Evolutionary conservation across 129 eudicot genomes (phyloP).

Genomic region (Gnaphalium uliginosum): DNA sequence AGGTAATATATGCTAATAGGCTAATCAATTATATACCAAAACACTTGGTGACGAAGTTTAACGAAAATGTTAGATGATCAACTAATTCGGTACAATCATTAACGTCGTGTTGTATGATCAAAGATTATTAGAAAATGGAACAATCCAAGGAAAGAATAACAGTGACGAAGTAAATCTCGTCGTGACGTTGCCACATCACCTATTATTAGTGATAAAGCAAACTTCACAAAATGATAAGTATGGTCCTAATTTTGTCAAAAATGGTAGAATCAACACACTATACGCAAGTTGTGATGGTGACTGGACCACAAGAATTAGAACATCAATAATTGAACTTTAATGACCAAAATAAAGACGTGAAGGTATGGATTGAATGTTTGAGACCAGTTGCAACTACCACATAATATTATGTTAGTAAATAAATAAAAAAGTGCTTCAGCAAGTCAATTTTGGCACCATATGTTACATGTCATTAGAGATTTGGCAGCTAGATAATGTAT

Average conservation of each 20-base stretch:
- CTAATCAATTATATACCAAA: not conserved
- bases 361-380: not conserved
- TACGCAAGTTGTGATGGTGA: not conserved
- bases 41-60: conserved; percentile 1
- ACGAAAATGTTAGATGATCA: not conserved
- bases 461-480: not conserved
- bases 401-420: too few relatives aligned
- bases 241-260: not conserved
- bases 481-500: not conserved
- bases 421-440: not conserved
- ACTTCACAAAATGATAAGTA: not conserved
- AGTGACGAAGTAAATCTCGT: not conserved
- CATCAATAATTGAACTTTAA: not conserved
- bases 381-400: not conserved
- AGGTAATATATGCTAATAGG: not conserved
- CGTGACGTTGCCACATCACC: not conserved
- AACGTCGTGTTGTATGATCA: too few relatives aligned
- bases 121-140: too few relatives aligned
- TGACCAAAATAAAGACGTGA: not conserved
- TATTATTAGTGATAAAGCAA: not conserved
- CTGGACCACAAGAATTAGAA: not conserved
- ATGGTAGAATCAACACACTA: not conserved
- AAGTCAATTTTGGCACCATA: not conserved
- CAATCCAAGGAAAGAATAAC: too few relatives aligned
- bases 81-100: not conserved